Base-by-base conservation (phyloP, 805 yeast species). In the Pichia insulana region DNA sequence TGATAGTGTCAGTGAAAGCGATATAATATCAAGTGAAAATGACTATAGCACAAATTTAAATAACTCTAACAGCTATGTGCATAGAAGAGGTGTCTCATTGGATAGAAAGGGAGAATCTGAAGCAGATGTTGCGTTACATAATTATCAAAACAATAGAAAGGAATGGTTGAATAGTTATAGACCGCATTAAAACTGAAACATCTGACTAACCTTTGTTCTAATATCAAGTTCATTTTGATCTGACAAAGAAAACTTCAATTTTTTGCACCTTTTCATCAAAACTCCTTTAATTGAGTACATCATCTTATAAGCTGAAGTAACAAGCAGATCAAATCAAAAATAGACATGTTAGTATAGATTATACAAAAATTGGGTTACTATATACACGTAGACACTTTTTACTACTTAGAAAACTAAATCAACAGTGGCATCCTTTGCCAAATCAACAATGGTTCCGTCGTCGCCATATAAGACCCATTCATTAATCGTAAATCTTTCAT, bases 381-480 rank as follows among this genome's bases (percentile, higher is more conserved):
- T 30, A 7, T 33, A 34, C 34, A 28, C 13, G 38, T 28, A 25
- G n/a, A 37, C 30, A n/a, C 22, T 16, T 32, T 11, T 11, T 17
- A 7, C n/a, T n/a, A 22, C 1, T 36, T 15, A 44, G 15, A 43
- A 42, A 12, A 26, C 22, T 39, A 61, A 50, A 32, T 50, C 56
- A 47, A 62, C 58, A 37, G 62, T 56, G 2, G 59, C 67, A 53
- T 80, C 87, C 7, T 64, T 64, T 43, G 77, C 53, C 18, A 80
- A 62, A 48, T 77, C 74, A 42, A 70, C 52, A 9, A 46, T 53
- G 12, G 53, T 50, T 8, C 62, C 62, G 46, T 69, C 76, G 34
- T 67, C 72, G 12, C 73, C 70, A 9, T 68, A 62, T 39, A 83
- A 60, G 33, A 72, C 68, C 90, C 92, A 83, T 47, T 74, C 76